Conservation (phyloP, 495 filamentous ascomycete genomes). For the Beverwykella pulmonaria region DNA sequence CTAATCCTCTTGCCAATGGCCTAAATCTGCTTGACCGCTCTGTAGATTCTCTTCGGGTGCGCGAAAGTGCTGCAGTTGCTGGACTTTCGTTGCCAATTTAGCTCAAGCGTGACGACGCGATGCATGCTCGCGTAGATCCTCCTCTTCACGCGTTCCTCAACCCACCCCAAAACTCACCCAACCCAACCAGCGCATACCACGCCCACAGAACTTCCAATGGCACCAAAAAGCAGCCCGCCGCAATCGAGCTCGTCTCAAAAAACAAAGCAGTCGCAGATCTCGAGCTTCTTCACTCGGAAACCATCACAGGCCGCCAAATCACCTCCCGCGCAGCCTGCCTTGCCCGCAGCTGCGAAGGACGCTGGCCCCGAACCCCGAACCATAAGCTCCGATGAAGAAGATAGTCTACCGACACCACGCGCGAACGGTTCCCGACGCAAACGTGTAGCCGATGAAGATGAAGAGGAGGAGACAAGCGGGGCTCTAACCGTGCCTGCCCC, state of each 20-base stretch:
- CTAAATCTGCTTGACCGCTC: too few relatives aligned
- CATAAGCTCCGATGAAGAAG: constrained; percentile 20
- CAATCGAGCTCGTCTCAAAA: constrained; percentile 40
- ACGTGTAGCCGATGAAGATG: constrained; percentile 19
- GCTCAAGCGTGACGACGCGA: not conserved
- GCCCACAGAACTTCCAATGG: constrained; percentile 23
- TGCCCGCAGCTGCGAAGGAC: constrained; percentile 22
- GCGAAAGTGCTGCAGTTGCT: too few relatives aligned
- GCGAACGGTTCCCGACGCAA: constrained; percentile 1
- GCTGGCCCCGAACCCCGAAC: not conserved
- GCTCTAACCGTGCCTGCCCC: constrained; percentile 43
- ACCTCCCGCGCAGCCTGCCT: constrained; percentile 4
- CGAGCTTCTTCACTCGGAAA: constrained; percentile 80
- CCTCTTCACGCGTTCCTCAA: constrained; percentile 8
- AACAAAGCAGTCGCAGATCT: constrained; percentile 80
- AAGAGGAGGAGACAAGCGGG: constrained; percentile 37
- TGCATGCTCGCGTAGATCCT: too few relatives aligned
- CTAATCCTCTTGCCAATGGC: too few relatives aligned
- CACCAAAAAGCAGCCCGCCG: constrained; percentile 28
- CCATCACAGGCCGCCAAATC: constrained; percentile 44
- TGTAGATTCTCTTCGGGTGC: too few relatives aligned
- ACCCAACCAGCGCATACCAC: not conserved
- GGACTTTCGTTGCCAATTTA: too few relatives aligned
- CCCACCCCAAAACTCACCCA: too few relatives aligned
- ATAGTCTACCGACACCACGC: not conserved